Percentiles rank a stretch among this genome's conserved stretches.
Evolutionary conservation across 139 green algal genomes (phyloP).

Genomic region (Micractinium sp.): DNA sequence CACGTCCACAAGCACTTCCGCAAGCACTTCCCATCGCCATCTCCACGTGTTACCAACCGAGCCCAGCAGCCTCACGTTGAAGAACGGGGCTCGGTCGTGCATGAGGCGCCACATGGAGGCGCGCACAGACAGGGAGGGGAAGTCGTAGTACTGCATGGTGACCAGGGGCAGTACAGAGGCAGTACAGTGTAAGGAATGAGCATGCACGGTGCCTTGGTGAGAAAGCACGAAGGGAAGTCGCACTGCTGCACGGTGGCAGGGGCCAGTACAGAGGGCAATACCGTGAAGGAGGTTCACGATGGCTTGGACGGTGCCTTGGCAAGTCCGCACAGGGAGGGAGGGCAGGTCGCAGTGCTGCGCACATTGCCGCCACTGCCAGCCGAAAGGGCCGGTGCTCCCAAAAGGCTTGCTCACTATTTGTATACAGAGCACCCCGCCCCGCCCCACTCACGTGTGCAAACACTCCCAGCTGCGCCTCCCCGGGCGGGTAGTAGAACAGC

Average conservation of each 20-base stretch:
- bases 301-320: no score
- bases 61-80: conserved; percentile 10
- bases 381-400: no score
- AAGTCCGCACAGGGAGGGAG: no score
- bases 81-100: neutral
- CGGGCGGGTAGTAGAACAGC: conserved; percentile 8
- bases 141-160: conserved; percentile 17
- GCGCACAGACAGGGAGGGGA: neutral
- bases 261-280: no score
- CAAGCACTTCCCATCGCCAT: no score
- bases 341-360: no score
- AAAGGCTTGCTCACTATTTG: no score
- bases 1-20: neutral
- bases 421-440: neutral
- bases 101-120: conserved; percentile 26
- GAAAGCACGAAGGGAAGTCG: neutral
- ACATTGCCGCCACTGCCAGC: neutral
- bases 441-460: neutral
- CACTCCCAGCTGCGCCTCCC: conserved; percentile 18
- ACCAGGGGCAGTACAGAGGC: neutral
- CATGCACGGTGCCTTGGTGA: no score
- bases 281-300: no score
- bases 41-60: no score
- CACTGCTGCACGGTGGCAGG: conserved; percentile 6
- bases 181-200: no score